phyloP scores from a whole-genome alignment of 495 filamentous ascomycete species.

The Aspergillus mulundensis region DNA sequence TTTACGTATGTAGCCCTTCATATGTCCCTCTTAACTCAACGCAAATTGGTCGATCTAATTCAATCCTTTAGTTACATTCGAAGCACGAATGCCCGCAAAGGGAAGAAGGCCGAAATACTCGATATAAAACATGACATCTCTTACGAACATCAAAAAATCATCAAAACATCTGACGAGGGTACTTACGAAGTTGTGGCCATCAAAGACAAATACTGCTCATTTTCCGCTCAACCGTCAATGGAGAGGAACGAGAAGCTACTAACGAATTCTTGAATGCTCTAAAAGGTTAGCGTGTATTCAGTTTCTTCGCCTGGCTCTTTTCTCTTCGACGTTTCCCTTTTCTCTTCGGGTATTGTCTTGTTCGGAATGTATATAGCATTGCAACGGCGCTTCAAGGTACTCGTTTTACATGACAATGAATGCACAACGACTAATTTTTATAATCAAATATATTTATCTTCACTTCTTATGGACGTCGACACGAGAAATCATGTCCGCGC shows the following conservation, averaged over 20 bases:
- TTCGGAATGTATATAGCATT: slow-evolving; percentile 31
- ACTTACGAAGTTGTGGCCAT: slow-evolving; percentile 96
- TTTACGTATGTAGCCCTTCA: slow-evolving; percentile 61
- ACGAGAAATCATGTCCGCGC: slow-evolving; percentile 38
- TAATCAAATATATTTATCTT: neutral
- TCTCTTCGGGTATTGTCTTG: slow-evolving; percentile 11
- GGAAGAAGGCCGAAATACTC: slow-evolving; percentile 70
- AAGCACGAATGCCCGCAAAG: slow-evolving; percentile 74
- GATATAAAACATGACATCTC: slow-evolving; percentile 86
- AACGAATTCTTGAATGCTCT: slow-evolving; percentile 19
- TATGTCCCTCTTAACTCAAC: neutral
- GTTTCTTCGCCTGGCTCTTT: neutral
- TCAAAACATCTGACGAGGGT: slow-evolving; percentile 84
- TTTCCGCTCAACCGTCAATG: slow-evolving; percentile 60
- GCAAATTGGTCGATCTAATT: slow-evolving; percentile 8
- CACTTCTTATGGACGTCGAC: slow-evolving; percentile 31
- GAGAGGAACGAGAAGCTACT: slow-evolving; percentile 39
- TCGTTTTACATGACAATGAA: slow-evolving; percentile 15
- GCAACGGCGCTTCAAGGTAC: slow-evolving; percentile 31
- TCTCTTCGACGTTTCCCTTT: slow-evolving; percentile 14
- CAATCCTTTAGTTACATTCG: slow-evolving; percentile 64
- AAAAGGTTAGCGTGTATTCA: slow-evolving; percentile 20
- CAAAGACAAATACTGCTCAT: slow-evolving; percentile 85
- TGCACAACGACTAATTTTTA: slow-evolving; percentile 2
- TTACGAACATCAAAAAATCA: slow-evolving; percentile 71